Evolutionary conservation across 495 filamentous ascomycete species (phyloP), one percentile per base, ranked within the genome.

Genomic region (Penicillium cataractarum): DNA sequence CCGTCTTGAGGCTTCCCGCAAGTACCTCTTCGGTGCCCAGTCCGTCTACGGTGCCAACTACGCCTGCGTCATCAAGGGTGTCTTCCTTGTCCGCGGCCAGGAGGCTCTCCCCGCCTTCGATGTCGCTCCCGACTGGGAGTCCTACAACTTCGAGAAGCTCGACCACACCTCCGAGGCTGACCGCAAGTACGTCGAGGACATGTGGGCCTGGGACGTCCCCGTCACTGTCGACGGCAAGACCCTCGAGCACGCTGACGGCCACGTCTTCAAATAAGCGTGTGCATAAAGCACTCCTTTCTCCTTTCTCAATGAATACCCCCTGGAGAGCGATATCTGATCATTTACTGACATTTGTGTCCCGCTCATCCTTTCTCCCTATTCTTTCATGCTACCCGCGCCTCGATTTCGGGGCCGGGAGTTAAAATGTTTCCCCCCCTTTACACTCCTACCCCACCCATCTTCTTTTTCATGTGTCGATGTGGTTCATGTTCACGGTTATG

Each of bases 1-100:
- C 74, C 96, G 95, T 83, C 91, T 99, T 61, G 95, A 99, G 87
- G 95, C 76, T 63, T 96, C 92, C 74, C 93, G 95, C 83, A 99
- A 98, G 88, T 97, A 93, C 87, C 81, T 99, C 78, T 98, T 99
- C 83, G 95, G 95, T 73, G 87, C 83, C 67, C 89, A 90, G 70
- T 92, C 89, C 68, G 96, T 98, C 64, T 99, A 90, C 71, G 95
- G 95, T 70, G 78, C 74, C 68, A 87, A 88, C 83, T 91, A 97
- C 79, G 86, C 95, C 82, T 95, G 90, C 58, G 79, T 96, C 76
- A 89, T 97, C 72, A 78, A 87, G 69, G 96, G 95, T 80, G 95
- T 92, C 62, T 97, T 97, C 80, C 77, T 98, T 73, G 84, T 97
- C 83, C 93, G 95, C 68, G 95, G 95, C 56, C 88, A 98, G 76